Evolutionary conservation across 768 basidiomycete species (phyloP).

Genomic region (Boletus vermiculosoides): DNA sequence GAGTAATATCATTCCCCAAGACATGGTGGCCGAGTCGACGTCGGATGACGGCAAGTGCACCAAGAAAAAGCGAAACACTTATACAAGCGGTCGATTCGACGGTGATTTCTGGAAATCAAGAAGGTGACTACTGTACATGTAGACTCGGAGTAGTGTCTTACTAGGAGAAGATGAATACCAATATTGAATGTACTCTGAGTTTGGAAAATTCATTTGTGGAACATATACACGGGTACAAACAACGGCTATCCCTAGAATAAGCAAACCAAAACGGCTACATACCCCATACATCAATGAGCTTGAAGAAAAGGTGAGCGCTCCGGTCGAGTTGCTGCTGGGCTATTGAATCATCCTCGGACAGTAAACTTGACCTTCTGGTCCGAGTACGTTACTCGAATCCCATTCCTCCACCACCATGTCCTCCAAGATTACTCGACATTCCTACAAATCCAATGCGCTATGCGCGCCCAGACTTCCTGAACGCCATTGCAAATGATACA

Average conservation of each 20-base stretch:
- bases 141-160: not conserved
- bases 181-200: too few species aligned
- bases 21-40: not conserved
- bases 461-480: constrained; percentile 80
- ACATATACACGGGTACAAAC: constrained; percentile 8
- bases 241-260: constrained; percentile 4
- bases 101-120: not conserved
- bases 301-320: constrained; percentile 51
- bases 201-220: not conserved
- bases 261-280: constrained; percentile 7
- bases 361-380: constrained; percentile 88
- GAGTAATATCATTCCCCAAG: not conserved
- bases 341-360: constrained; percentile 30
- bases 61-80: not conserved
- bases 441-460: constrained; percentile 89
- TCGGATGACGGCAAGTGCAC: too few species aligned
- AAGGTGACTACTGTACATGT: not conserved
- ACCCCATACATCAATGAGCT: constrained; percentile 40
- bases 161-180: not conserved
- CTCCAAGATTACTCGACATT: constrained; percentile 90
- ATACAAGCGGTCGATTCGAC: not conserved
- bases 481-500: constrained; percentile 74
- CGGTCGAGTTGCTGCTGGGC: not conserved
- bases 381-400: constrained; percentile 94
- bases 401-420: constrained; percentile 93